These are phyloP conservation scores for Hebeloma cylindrosporum DNA, from an alignment of 768 basidiomycete species.

Conservation along the genomic window DNA sequence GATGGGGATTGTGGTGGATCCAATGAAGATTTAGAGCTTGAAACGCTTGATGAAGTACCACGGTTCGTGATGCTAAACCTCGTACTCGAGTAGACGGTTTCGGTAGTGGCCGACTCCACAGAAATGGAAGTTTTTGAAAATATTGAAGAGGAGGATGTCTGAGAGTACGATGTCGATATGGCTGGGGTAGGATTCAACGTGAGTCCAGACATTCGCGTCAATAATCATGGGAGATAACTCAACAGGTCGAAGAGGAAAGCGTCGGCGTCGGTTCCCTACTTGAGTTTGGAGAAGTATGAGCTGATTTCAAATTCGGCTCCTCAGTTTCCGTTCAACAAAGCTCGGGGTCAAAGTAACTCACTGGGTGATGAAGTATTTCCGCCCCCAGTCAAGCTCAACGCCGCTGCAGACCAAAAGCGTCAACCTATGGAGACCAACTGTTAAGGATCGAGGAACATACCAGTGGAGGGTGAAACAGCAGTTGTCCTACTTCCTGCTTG, in stretches of 20 bases:
- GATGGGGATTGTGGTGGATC: too few relatives aligned
- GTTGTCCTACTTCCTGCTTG: conserved; percentile 2
- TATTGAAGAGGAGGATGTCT: conserved; percentile 1
- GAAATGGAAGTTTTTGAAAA: background rate
- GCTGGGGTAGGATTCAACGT: background rate
- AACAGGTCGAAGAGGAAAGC: conserved; percentile 11
- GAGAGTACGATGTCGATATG: background rate
- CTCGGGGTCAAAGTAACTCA: conserved; percentile 9
- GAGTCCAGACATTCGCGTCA: conserved; percentile 1
- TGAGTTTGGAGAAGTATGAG: conserved; percentile 4
- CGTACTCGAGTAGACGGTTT: background rate
- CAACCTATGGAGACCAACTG: conserved; percentile 8
- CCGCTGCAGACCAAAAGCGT: conserved; percentile 12
- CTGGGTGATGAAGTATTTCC: conserved; percentile 8
- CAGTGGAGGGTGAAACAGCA: conserved; percentile 14
- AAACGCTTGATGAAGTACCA: too few relatives aligned
- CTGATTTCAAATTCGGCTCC: conserved; percentile 9
- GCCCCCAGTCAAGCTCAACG: conserved; percentile 6
- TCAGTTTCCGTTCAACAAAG: conserved; percentile 2
- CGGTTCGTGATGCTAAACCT: too few relatives aligned
- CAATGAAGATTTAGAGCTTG: too few relatives aligned
- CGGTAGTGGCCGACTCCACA: background rate
- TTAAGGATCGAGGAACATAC: conserved; percentile 12
- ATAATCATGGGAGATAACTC: conserved; percentile 8
- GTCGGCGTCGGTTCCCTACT: conserved; percentile 4